Base-by-base conservation (phyloP, 495 filamentous ascomycete species). In the Talaromyces thailandensis region DNA sequence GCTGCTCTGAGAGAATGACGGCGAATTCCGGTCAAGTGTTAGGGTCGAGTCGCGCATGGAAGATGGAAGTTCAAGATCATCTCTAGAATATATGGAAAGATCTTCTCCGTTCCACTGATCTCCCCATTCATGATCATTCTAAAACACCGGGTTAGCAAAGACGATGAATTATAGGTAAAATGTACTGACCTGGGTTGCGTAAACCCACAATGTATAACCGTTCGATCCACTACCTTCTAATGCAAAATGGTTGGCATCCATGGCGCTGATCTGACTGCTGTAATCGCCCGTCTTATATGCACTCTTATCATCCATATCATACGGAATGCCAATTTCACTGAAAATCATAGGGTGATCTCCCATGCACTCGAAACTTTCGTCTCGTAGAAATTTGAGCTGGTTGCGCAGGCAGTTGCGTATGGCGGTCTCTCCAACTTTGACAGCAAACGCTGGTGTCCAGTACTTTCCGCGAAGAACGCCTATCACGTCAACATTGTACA, bases 91-190 rank as follows among this genome's bases (percentile, higher is more conserved):
- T 35, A 98, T 95, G 7, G 91, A 96, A 18, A 98, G 77, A 75
- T 98, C 94, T 67, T 98, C 94, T 29, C 94, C 94, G 64, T 98
- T 98, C 94, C 94, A 98, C 51, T 91, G 86, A 68, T 98, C 94
- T 35, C 94, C 95, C 79, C 89, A 89, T 68, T 88, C 79, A 66
- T 98, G 94, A 60, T 87, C 86, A 70, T 97, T 98, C 81, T 89
- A 48, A 6, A 28, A 23, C 60, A 48, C 26, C 32, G 14, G 51
- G 61, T 59, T 8, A 62, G 43, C 4, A 60, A 26, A 32, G 51
- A 4, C 23, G 28, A 55, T 25, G 23, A 2, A 5, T 25, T 64
- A 16, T 61, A 24, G 55, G 14, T 6, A 24, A 29, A 8, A 2
- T 28, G 28, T 3, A 29, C 79, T 59, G 80, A 90, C 89, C 72